Conservation (phyloP, 1,139 yeast species). For the Casaregolazyma suthepensis region DNA sequence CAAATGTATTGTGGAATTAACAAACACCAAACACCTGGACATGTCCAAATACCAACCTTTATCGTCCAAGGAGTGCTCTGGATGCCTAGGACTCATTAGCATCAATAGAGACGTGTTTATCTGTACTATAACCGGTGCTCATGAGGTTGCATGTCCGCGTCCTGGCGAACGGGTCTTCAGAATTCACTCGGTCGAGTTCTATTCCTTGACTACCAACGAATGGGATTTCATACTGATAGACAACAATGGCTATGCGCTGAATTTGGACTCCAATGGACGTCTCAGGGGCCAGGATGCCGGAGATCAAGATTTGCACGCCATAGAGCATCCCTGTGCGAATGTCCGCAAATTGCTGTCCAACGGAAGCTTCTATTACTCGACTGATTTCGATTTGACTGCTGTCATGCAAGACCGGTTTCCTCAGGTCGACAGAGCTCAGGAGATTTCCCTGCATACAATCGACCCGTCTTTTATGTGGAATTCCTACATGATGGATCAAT, state of each 20-base stretch:
- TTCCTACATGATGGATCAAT: constrained; percentile 78
- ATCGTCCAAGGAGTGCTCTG: constrained; percentile 55
- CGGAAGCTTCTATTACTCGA: constrained; percentile 89
- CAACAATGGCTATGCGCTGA: constrained; percentile 54
- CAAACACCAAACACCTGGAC: constrained; percentile 27
- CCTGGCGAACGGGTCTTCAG: constrained; percentile 73
- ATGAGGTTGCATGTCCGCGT: constrained; percentile 79
- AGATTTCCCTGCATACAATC: constrained; percentile 36
- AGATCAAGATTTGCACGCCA: constrained; percentile 21
- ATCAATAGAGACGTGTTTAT: constrained; percentile 62
- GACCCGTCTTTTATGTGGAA: constrained; percentile 97
- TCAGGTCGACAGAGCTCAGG: constrained; percentile 13
- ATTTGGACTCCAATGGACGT: constrained; percentile 23
- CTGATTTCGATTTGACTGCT: constrained; percentile 86
- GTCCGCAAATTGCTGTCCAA: constrained; percentile 69
- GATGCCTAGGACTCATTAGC: constrained; percentile 79
- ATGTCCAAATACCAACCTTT: constrained; percentile 34
- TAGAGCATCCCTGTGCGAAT: constrained; percentile 80
- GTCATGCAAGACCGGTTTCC: constrained; percentile 49
- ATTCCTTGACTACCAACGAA: constrained; percentile 59
- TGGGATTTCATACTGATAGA: constrained; percentile 79
- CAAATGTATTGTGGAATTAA: constrained; percentile 37
- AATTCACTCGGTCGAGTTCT: constrained; percentile 78
- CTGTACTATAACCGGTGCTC: constrained; percentile 70
- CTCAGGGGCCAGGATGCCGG: constrained; percentile 3